Percentiles rank a stretch among this genome's conserved stretches.
Evolutionary conservation across 805 yeast genomes (phyloP).

Genomic region (Wickerhamiella azyma): DNA sequence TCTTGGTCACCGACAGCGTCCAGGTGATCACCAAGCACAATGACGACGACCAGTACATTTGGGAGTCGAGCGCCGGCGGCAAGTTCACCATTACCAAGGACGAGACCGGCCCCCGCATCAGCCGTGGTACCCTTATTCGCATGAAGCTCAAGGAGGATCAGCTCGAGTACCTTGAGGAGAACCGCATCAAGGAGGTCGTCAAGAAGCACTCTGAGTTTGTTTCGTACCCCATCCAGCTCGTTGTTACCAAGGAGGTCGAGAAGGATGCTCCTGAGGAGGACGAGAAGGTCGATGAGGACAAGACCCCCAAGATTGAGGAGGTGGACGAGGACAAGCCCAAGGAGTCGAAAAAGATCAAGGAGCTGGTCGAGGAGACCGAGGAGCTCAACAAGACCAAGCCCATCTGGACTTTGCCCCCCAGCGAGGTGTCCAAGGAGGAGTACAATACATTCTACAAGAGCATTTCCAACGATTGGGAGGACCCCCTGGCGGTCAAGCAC

Average conservation of each 20-base stretch:
- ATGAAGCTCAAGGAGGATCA: slow-evolving; percentile 97
- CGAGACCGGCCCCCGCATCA: slow-evolving; percentile 63
- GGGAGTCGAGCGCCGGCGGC: slow-evolving; percentile 99
- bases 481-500: slow-evolving; percentile 98
- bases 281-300: slow-evolving; percentile 40
- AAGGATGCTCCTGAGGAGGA: slow-evolving; percentile 83
- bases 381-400: slow-evolving; percentile 99
- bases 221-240: slow-evolving; percentile 96
- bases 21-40: slow-evolving; percentile 97
- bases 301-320: slow-evolving; percentile 64
- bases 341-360: slow-evolving; percentile 83
- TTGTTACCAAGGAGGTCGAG: slow-evolving; percentile 97
- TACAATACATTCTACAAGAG: slow-evolving; percentile 99
- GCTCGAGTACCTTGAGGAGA: slow-evolving; percentile 97
- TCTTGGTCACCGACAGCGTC: slow-evolving; percentile 97
- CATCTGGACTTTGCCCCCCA: slow-evolving; percentile 97
- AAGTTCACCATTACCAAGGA: slow-evolving; percentile 93
- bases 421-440: slow-evolving; percentile 95
- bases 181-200: slow-evolving; percentile 97
- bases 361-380: slow-evolving; percentile 87
- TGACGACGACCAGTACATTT: slow-evolving; percentile 97
- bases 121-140: slow-evolving; percentile 93
- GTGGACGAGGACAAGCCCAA: slow-evolving; percentile 58
- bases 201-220: slow-evolving; percentile 99
- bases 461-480: slow-evolving; percentile 99